Conservation (phyloP, 306 rosid species). For the Glycyrrhiza uralensis region DNA sequence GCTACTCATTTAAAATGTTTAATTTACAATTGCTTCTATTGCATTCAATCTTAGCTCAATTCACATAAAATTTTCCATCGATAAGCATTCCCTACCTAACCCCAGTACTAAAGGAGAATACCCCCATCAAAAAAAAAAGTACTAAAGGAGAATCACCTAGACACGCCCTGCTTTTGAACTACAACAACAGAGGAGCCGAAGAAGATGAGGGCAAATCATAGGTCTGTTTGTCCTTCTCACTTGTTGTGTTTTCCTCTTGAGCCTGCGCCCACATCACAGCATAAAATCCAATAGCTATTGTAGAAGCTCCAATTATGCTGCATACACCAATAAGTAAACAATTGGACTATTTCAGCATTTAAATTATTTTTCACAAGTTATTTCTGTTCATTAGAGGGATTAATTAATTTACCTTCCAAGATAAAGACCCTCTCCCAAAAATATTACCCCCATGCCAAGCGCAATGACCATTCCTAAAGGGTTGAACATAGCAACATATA, state of each 20-base stretch:
- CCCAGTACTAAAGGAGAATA: no score
- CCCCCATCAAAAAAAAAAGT: no score
- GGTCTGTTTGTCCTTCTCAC: not conserved
- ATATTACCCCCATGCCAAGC: constrained; percentile 39
- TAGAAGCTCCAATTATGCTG: constrained; percentile 41
- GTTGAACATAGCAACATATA: constrained; percentile 42
- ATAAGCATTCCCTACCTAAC: no score
- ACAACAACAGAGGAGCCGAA: constrained; percentile 31
- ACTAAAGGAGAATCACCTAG: not conserved
- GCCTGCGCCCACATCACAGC: constrained; percentile 47
- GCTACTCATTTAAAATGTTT: no score
- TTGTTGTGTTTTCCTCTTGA: constrained; percentile 28
- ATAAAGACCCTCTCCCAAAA: constrained; percentile 47
- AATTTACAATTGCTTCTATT: no score
- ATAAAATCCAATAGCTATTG: constrained; percentile 48
- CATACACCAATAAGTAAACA: not conserved
- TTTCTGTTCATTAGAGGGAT: not conserved
- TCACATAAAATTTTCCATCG: no score
- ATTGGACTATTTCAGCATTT: not conserved
- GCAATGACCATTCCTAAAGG: constrained; percentile 52
- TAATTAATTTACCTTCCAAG: constrained; percentile 46
- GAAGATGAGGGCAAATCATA: not conserved
- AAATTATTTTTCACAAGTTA: not conserved
- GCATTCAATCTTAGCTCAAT: no score
- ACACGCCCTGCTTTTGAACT: constrained; percentile 1